A percentile compares a stretch with the other conserved stretches of the same genome.
phyloP scores from a whole-genome alignment of 2,329 filamentous ascomycete genomes.

The Zymoseptoria tritici region DNA sequence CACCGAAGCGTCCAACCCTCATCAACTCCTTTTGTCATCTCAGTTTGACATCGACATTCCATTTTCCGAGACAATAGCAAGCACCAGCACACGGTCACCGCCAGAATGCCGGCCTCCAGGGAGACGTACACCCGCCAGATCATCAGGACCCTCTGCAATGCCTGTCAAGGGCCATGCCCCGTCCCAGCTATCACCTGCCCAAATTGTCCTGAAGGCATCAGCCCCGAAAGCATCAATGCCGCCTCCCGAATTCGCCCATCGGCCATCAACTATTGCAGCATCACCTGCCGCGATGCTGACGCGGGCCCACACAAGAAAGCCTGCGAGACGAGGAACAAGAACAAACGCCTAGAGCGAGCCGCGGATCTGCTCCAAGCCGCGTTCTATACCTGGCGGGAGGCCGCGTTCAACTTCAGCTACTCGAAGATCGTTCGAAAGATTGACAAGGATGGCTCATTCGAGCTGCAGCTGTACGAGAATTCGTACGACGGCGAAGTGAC shows the following conservation, averaged over 20 bases:
- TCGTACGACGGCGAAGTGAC: too few species aligned
- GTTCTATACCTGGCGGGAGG: conserved; percentile 8
- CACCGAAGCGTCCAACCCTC: background rate
- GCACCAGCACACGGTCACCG: too few species aligned
- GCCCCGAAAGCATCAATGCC: background rate
- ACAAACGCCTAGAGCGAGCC: conserved; percentile 15
- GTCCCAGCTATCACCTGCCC: conserved; percentile 3
- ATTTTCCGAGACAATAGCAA: too few species aligned
- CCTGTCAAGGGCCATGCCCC: background rate
- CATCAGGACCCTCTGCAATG: background rate
- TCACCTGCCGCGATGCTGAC: background rate
- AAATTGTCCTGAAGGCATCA: conserved; percentile 4
- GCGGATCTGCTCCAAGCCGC: conserved; percentile 11
- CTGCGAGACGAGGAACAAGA: conserved; percentile 2
- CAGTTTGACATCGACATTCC: too few species aligned
- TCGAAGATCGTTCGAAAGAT: background rate
- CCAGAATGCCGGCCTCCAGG: too few species aligned
- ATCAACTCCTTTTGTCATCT: background rate
- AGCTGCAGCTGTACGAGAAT: too few species aligned
- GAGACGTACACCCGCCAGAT: background rate
- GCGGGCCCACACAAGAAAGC: background rate
- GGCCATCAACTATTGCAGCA: conserved; percentile 4
- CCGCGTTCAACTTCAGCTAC: background rate
- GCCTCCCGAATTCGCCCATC: background rate
- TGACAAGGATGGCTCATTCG: too few species aligned